These are phyloP conservation scores for Penicillium vulpinum DNA, from an alignment of 2,329 filamentous ascomycete species.

Conservation along the genomic window DNA sequence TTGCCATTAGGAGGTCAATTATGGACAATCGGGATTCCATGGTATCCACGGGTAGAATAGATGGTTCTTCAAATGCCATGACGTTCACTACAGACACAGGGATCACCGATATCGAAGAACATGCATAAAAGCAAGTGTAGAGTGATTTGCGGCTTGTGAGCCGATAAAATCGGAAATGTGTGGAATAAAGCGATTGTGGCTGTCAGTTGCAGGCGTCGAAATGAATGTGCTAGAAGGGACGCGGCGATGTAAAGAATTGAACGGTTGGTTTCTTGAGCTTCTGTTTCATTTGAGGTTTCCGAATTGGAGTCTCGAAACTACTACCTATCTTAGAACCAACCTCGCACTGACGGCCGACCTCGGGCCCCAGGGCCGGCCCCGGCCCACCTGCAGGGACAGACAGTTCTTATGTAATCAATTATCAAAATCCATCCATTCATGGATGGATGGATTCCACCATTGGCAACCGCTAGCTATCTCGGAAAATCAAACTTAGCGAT, in stretches of 20 bases:
- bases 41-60: conserved; percentile 44
- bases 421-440: background rate
- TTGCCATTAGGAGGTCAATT: conserved; percentile 55
- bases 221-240: background rate
- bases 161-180: background rate
- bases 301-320: background rate
- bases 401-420: background rate
- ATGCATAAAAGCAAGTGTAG: background rate
- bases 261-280: background rate
- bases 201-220: background rate
- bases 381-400: no score
- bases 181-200: background rate
- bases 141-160: background rate
- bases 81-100: background rate
- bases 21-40: conserved; percentile 52
- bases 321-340: background rate
- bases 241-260: background rate
- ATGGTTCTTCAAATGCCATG: conserved; percentile 17
- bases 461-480: no score
- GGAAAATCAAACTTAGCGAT: no score
- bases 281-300: background rate
- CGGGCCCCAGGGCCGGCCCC: background rate
- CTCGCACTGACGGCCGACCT: background rate
- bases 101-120: background rate
- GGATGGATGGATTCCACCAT: no score